Conservation (phyloP, 78 protist genomes). For the Dictyostelium brefeldianum region DNA sequence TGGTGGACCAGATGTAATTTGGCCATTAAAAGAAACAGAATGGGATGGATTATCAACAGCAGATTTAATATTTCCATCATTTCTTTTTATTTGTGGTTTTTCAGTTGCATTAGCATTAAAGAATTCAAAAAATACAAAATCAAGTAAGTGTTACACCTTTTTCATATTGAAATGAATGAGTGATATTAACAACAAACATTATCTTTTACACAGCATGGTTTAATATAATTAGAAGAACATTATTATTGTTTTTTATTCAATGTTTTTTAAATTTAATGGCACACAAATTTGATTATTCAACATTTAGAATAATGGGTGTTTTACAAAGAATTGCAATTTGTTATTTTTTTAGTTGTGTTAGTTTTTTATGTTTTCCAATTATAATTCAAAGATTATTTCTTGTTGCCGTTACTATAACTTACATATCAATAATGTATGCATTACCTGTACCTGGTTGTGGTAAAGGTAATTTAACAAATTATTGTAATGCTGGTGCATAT, state of each 20-base stretch:
- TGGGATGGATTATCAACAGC: constrained; percentile 77
- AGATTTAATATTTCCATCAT: constrained; percentile 66
- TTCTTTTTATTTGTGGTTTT: constrained; percentile 67
- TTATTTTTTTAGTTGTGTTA: constrained; percentile 54
- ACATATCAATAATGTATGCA: constrained; percentile 48
- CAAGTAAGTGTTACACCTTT: constrained; percentile 28
- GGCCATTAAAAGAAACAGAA: constrained; percentile 53
- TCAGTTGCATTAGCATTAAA: constrained; percentile 67
- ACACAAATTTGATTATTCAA: constrained; percentile 23
- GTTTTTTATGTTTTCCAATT: constrained; percentile 42
- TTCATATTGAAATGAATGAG: no score
- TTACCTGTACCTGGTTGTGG: constrained; percentile 70
- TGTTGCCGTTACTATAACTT: background rate
- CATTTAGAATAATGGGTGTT: constrained; percentile 78
- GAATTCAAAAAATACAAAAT: constrained; percentile 35
- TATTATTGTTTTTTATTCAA: constrained; percentile 66
- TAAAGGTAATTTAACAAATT: background rate
- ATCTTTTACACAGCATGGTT: no score
- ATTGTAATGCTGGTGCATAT: constrained; percentile 73
- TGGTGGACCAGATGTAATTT: constrained; percentile 66
- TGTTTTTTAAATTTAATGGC: constrained; percentile 69
- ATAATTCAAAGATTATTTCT: constrained; percentile 53
- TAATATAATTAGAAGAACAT: constrained; percentile 71
- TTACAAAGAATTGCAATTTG: constrained; percentile 76
- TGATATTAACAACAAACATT: no score